Percentiles rank a stretch among this genome's conserved stretches.
Conservation (phyloP, 768 basidiomycete genomes). For the Dacryopinax spathularia region DNA sequence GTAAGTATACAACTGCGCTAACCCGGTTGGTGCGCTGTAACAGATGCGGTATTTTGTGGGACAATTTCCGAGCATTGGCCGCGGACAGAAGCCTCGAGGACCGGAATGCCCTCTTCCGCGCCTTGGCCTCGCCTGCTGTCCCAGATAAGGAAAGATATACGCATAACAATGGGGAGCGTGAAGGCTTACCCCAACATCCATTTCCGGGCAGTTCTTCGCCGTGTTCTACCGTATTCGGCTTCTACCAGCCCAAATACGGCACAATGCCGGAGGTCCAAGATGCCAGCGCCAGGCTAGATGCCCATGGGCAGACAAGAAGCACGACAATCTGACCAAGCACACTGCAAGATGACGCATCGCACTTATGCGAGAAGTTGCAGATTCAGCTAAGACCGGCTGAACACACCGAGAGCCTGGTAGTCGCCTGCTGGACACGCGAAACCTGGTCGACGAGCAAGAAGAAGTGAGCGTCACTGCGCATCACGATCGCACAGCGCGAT, state of each 20-base stretch:
- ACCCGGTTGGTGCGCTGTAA: not conserved
- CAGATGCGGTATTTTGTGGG: not conserved
- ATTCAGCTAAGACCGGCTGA: not conserved
- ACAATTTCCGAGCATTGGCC: not conserved
- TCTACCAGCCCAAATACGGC: not conserved
- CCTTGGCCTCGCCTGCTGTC: not conserved
- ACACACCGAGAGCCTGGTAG: not conserved
- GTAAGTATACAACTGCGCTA: not conserved
- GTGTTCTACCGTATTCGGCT: not conserved
- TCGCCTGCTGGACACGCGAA: not conserved
- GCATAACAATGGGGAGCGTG: not conserved
- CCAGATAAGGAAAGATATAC: not conserved
- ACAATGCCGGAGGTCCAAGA: not conserved
- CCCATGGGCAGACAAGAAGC: not conserved
- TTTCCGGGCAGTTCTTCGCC: not conserved
- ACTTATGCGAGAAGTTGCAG: not conserved
- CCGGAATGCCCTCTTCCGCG: not conserved
- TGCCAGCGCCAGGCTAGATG: not conserved
- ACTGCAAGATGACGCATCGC: not conserved
- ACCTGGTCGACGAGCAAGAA: not conserved
- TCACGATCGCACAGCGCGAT: not conserved
- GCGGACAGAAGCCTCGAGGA: not conserved
- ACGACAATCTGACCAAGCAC: not conserved
- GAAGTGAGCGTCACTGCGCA: not conserved
- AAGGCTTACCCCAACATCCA: slow-evolving; percentile 3